Conservation (phyloP, 2,329 filamentous ascomycete species). For the Verticillium dahliae region DNA sequence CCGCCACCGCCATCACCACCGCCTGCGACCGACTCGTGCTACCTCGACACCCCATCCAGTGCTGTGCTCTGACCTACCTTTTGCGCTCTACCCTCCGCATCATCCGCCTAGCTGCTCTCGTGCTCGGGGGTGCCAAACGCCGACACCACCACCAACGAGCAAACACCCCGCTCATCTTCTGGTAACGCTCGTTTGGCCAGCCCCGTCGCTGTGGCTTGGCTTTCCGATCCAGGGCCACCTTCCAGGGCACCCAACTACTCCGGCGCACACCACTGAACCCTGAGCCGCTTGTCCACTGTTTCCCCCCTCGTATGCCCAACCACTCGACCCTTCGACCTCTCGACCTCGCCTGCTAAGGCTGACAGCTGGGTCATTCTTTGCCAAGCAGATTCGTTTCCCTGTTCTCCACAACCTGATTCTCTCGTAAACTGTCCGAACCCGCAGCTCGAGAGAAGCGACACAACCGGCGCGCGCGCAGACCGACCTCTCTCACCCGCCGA, state of each 20-base stretch:
- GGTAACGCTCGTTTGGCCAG: background rate
- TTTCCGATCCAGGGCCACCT: background rate
- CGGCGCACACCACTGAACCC: background rate
- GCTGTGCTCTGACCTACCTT: background rate
- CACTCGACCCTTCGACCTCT: background rate
- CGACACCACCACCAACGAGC: background rate
- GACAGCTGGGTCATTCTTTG: background rate
- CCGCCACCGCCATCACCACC: background rate
- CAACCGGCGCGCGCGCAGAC: background rate
- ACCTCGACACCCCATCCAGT: background rate
- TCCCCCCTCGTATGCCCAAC: background rate
- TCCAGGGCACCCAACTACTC: background rate
- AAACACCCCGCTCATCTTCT: background rate
- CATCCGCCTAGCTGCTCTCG: background rate
- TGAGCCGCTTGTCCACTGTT: background rate
- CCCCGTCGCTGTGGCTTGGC: slow-evolving; percentile 11
- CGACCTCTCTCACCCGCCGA: background rate
- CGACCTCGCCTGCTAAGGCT: background rate
- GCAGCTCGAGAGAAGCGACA: background rate
- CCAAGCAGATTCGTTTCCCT: background rate
- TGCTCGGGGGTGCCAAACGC: background rate
- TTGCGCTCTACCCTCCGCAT: background rate
- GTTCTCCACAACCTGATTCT: background rate
- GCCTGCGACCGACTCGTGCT: background rate
- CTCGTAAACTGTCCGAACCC: no score